Percentiles rank a stretch among this genome's conserved stretches.
These are phyloP conservation scores for Trypanosoma grayi DNA, from an alignment of 208 protist genomes.

Conservation along the genomic window DNA sequence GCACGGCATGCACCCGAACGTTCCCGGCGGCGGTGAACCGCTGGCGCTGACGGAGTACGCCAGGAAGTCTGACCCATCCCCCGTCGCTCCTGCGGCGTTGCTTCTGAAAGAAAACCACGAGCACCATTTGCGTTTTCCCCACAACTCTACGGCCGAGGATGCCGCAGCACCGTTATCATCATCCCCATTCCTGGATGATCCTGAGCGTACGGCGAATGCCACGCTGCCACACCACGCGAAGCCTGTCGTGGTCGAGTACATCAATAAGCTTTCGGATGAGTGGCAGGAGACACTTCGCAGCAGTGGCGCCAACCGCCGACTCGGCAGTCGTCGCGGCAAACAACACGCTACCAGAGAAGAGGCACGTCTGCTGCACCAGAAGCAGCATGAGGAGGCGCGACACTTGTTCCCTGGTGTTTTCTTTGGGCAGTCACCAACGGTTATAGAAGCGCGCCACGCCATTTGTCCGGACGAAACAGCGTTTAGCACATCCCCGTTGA, in stretches of 20 bases:
- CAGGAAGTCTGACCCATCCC: neutral
- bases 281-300: conserved; percentile 20
- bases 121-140: neutral
- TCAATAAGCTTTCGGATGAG: conserved; percentile 11
- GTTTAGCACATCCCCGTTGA: neutral
- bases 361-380: neutral
- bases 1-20: neutral
- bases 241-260: conserved; percentile 20
- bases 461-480: neutral
- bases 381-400: neutral
- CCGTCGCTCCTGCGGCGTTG: too few relatives aligned
- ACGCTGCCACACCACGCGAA: neutral
- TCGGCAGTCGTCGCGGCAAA: too few relatives aligned
- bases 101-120: neutral
- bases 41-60: neutral
- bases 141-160: neutral
- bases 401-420: conserved; percentile 14
- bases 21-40: neutral
- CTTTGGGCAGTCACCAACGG: neutral
- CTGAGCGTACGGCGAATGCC: neutral
- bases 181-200: too few relatives aligned
- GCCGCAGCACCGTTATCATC: neutral
- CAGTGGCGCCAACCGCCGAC: neutral
- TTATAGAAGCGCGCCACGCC: neutral
- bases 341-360: too few relatives aligned